Evolutionary conservation across 306 rosid genomes (phyloP).

Genomic region (Bauhinia variegata): DNA sequence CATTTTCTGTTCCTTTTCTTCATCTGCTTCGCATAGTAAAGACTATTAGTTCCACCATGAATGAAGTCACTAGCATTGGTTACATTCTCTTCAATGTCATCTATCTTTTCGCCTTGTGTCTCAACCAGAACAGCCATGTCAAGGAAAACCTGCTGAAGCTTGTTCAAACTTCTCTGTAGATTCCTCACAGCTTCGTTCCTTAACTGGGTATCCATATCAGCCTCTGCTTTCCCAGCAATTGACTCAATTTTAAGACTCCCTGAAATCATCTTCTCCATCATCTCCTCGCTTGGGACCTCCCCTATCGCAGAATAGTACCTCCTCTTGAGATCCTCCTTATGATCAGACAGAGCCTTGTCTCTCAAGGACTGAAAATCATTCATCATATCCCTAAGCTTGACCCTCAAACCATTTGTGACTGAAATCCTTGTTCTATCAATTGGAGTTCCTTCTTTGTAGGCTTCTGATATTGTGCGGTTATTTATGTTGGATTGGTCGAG

Average conservation of each 20-base stretch:
- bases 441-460: constrained; percentile 59
- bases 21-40: constrained; percentile 74
- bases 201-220: constrained; percentile 59
- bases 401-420: constrained; percentile 75
- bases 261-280: constrained; percentile 65
- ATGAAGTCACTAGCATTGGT: constrained; percentile 60
- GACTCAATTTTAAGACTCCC: constrained; percentile 64
- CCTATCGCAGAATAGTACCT: constrained; percentile 65
- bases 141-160: constrained; percentile 91
- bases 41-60: constrained; percentile 78
- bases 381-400: constrained; percentile 78
- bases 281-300: constrained; percentile 69
- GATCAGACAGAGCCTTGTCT: constrained; percentile 60
- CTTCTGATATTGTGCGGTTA: constrained; percentile 57
- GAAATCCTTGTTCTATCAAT: constrained; percentile 73
- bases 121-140: constrained; percentile 95
- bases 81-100: constrained; percentile 84
- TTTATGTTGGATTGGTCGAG: constrained; percentile 67
- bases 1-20: constrained; percentile 62
- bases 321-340: constrained; percentile 83
- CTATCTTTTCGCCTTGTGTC: constrained; percentile 76
- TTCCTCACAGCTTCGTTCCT: constrained; percentile 83
- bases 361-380: constrained; percentile 74
- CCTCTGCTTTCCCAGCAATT: constrained; percentile 68
- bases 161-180: constrained; percentile 81